Evolutionary conservation across 768 basidiomycete species (phyloP), one percentile per base, ranked within the genome.

Genomic region (Crucibulum laeve): DNA sequence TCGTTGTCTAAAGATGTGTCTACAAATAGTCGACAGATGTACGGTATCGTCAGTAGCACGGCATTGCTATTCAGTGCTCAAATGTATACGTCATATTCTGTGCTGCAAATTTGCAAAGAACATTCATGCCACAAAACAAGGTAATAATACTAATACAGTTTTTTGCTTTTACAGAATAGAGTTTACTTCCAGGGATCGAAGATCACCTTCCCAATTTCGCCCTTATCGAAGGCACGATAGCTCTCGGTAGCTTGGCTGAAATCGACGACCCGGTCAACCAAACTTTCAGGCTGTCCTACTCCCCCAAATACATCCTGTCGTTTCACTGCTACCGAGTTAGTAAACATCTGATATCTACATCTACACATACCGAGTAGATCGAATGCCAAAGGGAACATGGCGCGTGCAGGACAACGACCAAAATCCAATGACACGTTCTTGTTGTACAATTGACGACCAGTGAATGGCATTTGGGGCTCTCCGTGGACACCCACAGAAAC

Each of bases 361-460:
- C 21, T 14, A 17, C 14, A 48, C 68, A 48, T 34, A 71, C 75
- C 67, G 23, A 91, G 62, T 22, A 91, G 59, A 51, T 81, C 81
- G 30, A 86, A 71, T 1, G 87, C 88, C 44, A 76, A 60, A 7
- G 83, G 82, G 52, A 90, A 81, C 76, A 89, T 79, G 1, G 87
- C 79, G 11, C 84, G 78, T 4, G 87, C 86, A 13, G 87, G 88
- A 51, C 87, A 90, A 6, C 87, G 78, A 6, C 89, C 89, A 56
- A 90, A 91, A 53, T 87, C 82, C 19, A 88, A 67, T 1, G 83
- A 85, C 5, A 88, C 73, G 58, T 90, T 91, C 63, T 87, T 87
- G 68, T 82, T 68, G 61, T 90, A 91, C 44, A 82, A 55, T 33
- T 82, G 68, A 6, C 65, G 61, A 2, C 77, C 71, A 8, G 72